Evolutionary conservation across 306 rosid genomes (phyloP).

Genomic region (Boehmeria nivea): DNA sequence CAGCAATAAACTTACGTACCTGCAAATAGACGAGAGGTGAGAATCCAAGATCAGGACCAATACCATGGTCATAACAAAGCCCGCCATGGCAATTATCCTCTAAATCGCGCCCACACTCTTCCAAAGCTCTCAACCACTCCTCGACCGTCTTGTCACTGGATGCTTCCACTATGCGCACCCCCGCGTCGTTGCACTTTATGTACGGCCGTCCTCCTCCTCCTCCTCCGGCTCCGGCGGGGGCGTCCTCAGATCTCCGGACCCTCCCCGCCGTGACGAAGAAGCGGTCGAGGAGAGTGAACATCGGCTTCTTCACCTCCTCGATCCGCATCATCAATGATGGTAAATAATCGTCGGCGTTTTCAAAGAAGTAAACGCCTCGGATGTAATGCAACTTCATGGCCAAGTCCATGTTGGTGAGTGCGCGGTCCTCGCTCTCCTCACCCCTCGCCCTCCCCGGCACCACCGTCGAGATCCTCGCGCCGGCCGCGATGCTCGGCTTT

Average conservation of each 20-base stretch:
- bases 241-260: constrained; percentile 40
- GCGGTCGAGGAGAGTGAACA: constrained; percentile 45
- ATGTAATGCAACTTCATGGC: constrained; percentile 66
- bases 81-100: constrained; percentile 6
- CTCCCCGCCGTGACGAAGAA: constrained; percentile 52
- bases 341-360: not conserved
- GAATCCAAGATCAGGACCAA: constrained; percentile 74
- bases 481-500: too few relatives aligned
- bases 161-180: constrained; percentile 64
- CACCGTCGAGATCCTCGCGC: constrained; percentile 43
- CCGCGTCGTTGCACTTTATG: constrained; percentile 71
- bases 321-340: constrained; percentile 17
- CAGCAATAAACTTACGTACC: constrained; percentile 33
- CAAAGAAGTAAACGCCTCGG: constrained; percentile 53
- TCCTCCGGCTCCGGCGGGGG: constrained; percentile 2
- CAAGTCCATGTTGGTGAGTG: constrained; percentile 53
- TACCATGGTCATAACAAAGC: constrained; percentile 40
- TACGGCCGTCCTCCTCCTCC: constrained; percentile 27
- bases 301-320: constrained; percentile 47
- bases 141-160: constrained; percentile 30
- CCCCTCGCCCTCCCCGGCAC: constrained; percentile 53
- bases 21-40: constrained; percentile 69
- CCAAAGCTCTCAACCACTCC: constrained; percentile 28
- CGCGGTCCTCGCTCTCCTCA: constrained; percentile 23
- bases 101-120: not conserved